Evolutionary conservation across 768 basidiomycete species (phyloP).

Genomic region (Mycena pura): DNA sequence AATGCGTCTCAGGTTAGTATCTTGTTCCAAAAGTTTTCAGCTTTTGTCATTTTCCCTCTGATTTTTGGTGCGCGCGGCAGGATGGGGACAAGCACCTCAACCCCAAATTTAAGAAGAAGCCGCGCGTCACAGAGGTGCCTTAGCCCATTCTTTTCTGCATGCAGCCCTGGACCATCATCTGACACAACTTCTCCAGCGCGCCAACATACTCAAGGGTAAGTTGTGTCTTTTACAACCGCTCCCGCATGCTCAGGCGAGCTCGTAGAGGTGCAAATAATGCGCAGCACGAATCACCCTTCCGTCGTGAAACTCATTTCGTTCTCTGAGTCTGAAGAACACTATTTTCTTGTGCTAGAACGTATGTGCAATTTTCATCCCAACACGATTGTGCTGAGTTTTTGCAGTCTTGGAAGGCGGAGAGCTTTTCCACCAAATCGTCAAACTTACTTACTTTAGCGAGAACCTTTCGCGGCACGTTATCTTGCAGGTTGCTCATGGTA

Average conservation of each 20-base stretch:
- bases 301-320: conserved; percentile 93
- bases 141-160: conserved; percentile 37
- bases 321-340: conserved; percentile 91
- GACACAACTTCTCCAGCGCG: conserved; percentile 64
- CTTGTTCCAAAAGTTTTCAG: conserved; percentile 33
- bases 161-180: conserved; percentile 15
- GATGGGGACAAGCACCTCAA: conserved; percentile 94
- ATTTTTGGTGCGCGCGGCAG: conserved; percentile 56
- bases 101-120: conserved; percentile 93
- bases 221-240: background rate
- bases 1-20: conserved; percentile 87
- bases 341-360: conserved; percentile 94
- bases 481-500: conserved; percentile 92
- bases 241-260: conserved; percentile 5
- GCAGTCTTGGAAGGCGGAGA: conserved; percentile 97
- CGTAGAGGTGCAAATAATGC: conserved; percentile 99
- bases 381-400: conserved; percentile 7
- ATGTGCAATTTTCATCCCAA: conserved; percentile 40
- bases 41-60: conserved; percentile 30
- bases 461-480: conserved; percentile 97
- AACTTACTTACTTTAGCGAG: conserved; percentile 98
- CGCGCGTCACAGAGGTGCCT: conserved; percentile 96
- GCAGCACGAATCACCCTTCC: conserved; percentile 88
- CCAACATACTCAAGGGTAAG: conserved; percentile 94
- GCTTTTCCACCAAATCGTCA: conserved; percentile 98